Base-by-base conservation (phyloP, 257 asterid genomes). In the Solanum arcanum region DNA sequence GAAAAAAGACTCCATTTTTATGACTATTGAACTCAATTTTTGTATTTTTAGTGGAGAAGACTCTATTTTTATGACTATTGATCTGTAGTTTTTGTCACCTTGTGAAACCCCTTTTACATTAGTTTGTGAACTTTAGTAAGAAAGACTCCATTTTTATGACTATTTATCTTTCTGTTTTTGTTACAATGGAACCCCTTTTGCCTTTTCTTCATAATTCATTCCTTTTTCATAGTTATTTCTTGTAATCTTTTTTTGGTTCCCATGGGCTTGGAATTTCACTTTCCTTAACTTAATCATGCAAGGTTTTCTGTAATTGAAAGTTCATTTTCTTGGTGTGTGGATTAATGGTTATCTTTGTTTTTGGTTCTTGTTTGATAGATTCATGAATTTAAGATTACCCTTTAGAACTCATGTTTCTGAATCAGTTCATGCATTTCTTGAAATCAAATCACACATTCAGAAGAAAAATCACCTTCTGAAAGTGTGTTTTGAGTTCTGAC, bases 361-460 rank as follows among this genome's bases (percentile, higher is more conserved):
- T 39, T 74, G 10, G 82, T 74, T 74, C 82, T 74, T 74, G 82
- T 39, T 74, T 78, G 64, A 46, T 78, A 46, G 25, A 86, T 91
- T 87, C 90, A 93, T 95, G 96, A 93, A 25, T 14, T 72, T 16
- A 69, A 27, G 15, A 31, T 15, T 66, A 52, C 52, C 60, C 66
- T 31, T 68, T 39, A n/a, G 87, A 75, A 88, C 94, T 62, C 93
- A 92, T 93, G 97, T 92, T 91, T 92, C 91, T 86, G 92, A 94
- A 94, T 88, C 98, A 91, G 93, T 93, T 94, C 94, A 93, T 92
- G 98, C 96, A 89, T 87, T 96, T 96, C 93, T 73, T 95, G 94
- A 95, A 94, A 91, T 93, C 98, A 86, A 93, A 91, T 84, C 98
- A 92, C 90, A 94, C 98, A 20, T 91, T 94, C 93, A 93, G 95